Percentiles rank a stretch among this genome's conserved stretches.
Conservation (phyloP, 768 basidiomycete species). For the Tylopilus vinaceipallidus region DNA sequence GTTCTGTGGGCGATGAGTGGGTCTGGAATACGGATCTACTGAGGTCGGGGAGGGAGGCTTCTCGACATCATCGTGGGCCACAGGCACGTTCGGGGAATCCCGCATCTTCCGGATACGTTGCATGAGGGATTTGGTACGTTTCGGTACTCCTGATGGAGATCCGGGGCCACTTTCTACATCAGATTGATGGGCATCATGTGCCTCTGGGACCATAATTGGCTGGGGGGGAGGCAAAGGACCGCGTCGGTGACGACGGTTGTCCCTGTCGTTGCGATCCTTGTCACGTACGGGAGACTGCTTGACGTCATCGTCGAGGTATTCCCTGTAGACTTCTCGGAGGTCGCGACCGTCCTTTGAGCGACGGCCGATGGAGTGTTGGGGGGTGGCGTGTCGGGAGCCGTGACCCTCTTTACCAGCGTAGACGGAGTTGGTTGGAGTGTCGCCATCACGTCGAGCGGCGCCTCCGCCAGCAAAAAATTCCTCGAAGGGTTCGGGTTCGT, state of each 20-base stretch:
- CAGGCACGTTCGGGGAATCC: conserved; percentile 79
- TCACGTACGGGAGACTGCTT: conserved; percentile 26
- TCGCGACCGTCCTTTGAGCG: conserved; percentile 51
- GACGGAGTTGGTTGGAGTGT: conserved; percentile 65
- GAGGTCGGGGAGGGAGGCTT: conserved; percentile 46
- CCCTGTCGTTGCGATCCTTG: conserved; percentile 36
- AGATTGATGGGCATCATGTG: conserved; percentile 42
- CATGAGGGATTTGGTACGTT: conserved; percentile 81
- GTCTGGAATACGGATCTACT: conserved; percentile 40
- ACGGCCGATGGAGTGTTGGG: conserved; percentile 35
- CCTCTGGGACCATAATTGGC: conserved; percentile 75
- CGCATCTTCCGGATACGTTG: conserved; percentile 89
- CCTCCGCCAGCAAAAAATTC: conserved; percentile 87
- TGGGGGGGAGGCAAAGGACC: conserved; percentile 72
- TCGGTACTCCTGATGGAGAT: conserved; percentile 49
- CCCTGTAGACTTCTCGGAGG: conserved; percentile 44
- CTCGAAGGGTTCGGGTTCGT: conserved; percentile 88
- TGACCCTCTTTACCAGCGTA: conserved; percentile 62
- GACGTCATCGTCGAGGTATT: conserved; percentile 41
- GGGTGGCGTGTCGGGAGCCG: conserved; percentile 33
- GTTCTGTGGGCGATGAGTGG: conserved; percentile 70
- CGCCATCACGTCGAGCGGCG: conserved; percentile 43
- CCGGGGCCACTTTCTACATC: conserved; percentile 37
- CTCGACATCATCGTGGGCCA: conserved; percentile 42
- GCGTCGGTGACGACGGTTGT: conserved; percentile 42